Conservation (phyloP, 225 moss, liverwort and hornwort species). For the Thuidium tamariscinum region DNA sequence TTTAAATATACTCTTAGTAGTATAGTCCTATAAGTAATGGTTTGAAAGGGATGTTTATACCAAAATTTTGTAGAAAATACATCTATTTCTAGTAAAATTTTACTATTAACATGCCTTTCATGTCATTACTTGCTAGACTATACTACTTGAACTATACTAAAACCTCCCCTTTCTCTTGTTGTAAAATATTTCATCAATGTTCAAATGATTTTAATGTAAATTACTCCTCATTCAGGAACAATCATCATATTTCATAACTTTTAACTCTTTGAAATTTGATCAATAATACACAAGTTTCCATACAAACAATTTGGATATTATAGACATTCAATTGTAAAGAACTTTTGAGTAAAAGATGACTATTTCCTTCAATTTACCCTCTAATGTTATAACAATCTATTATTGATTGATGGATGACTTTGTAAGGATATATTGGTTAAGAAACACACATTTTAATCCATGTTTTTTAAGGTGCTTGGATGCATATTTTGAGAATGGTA, state of each 20-base stretch:
- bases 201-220: not conserved
- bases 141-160: too few relatives aligned
- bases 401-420: not conserved
- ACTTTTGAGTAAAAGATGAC: not conserved
- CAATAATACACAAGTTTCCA: not conserved
- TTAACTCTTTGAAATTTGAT: not conserved
- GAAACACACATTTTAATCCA: not conserved
- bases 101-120: too few relatives aligned
- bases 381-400: accelerated
- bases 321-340: not conserved
- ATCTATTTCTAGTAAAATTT: too few relatives aligned
- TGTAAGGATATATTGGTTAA: not conserved
- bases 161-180: too few relatives aligned
- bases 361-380: not conserved
- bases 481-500: not conserved
- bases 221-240: not conserved
- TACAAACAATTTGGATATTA: not conserved
- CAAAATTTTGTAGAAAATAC: too few relatives aligned
- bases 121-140: too few relatives aligned
- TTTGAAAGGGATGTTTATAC: too few relatives aligned
- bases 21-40: too few relatives aligned
- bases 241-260: not conserved
- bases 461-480: not conserved
- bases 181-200: too few relatives aligned
- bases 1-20: too few relatives aligned